Evolutionary conservation across 139 green algal species (phyloP).

Genomic region (Closterium sp.): DNA sequence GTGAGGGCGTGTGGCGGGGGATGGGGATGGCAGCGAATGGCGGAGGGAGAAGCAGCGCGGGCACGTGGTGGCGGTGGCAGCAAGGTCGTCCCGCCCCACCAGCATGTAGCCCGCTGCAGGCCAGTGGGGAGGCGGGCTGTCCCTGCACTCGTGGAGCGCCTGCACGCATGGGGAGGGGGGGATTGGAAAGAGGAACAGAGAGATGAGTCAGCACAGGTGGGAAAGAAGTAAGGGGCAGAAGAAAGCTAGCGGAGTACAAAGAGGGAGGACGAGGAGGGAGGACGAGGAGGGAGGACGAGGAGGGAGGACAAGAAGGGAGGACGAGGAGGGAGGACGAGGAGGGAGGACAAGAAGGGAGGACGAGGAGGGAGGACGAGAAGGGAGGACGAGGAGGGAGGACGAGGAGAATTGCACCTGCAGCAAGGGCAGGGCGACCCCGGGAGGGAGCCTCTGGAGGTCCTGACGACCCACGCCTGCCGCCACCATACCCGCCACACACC

Average conservation of each 20-base stretch:
- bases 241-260: too few relatives aligned
- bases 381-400: not conserved
- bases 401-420: slow-evolving; percentile 41
- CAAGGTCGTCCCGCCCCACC: slow-evolving; percentile 81
- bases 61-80: slow-evolving; percentile 45
- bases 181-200: not conserved
- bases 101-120: slow-evolving; percentile 76
- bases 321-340: not conserved
- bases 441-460: slow-evolving; percentile 69
- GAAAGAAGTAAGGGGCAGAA: slow-evolving; percentile 2
- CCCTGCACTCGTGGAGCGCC: slow-evolving; percentile 66
- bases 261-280: not conserved
- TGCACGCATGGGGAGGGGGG: not conserved
- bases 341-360: slow-evolving; percentile 1
- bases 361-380: not conserved
- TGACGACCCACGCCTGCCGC: slow-evolving; percentile 59
- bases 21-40: not conserved
- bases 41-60: not conserved
- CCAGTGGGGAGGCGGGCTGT: slow-evolving; percentile 70
- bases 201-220: not conserved
- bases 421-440: slow-evolving; percentile 74
- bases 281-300: not conserved
- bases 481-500: slow-evolving; percentile 41
- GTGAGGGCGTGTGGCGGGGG: too few relatives aligned
- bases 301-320: too few relatives aligned